Conservation (phyloP, 257 asterid species). For the Scutellaria baicalensis region DNA sequence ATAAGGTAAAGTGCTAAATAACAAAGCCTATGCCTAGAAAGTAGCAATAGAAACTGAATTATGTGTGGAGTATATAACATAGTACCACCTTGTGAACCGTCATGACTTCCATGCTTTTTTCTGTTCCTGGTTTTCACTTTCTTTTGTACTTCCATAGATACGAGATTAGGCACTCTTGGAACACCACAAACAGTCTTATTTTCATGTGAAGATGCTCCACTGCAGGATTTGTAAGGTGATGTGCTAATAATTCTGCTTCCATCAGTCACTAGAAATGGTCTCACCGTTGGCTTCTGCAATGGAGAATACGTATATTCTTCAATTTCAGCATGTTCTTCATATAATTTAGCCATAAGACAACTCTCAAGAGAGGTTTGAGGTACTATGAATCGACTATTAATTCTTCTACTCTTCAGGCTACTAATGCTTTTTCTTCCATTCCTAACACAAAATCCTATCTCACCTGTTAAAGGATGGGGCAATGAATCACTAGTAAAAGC, state of each 20-base stretch:
- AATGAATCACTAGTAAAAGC: slow-evolving; percentile 19
- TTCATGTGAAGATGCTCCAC: slow-evolving; percentile 9
- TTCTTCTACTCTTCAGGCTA: slow-evolving; percentile 44
- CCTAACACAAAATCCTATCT: slow-evolving; percentile 37
- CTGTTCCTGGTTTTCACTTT: slow-evolving; percentile 24
- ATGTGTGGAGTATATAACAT: not conserved
- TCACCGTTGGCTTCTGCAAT: slow-evolving; percentile 23
- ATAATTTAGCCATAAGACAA: slow-evolving; percentile 82
- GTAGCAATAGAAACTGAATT: not conserved
- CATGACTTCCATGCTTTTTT: slow-evolving; percentile 20
- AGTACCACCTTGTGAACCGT: slow-evolving; percentile 35
- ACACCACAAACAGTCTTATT: slow-evolving; percentile 30
- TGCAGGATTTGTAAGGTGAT: slow-evolving; percentile 21
- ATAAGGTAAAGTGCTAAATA: not conserved
- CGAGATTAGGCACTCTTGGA: slow-evolving; percentile 49
- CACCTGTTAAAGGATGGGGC: slow-evolving; percentile 31
- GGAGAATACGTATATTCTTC: slow-evolving; percentile 41
- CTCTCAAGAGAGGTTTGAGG: slow-evolving; percentile 73
- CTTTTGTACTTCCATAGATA: slow-evolving; percentile 15
- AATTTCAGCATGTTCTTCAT: slow-evolving; percentile 34
- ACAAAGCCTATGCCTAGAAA: not conserved
- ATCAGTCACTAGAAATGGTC: slow-evolving; percentile 53
- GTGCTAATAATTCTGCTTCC: slow-evolving; percentile 51
- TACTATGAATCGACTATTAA: slow-evolving; percentile 25
- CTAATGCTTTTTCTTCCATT: slow-evolving; percentile 37